Base-by-base conservation (phyloP, 768 basidiomycete species). In the Lentinus brumalis region DNA sequence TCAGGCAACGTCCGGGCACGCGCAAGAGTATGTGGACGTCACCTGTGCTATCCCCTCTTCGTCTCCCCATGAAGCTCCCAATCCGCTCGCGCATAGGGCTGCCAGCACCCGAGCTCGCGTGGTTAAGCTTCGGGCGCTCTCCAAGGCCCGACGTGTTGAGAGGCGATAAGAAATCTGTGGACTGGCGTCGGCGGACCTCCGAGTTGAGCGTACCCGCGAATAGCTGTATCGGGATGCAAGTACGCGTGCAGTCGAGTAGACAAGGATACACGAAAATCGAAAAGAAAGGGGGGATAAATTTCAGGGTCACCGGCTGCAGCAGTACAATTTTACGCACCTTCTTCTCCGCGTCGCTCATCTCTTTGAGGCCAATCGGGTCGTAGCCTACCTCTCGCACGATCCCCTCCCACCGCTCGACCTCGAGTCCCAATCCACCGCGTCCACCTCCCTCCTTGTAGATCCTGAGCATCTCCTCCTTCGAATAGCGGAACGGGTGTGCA, bases 341-440 rank as follows among this genome's bases (percentile, higher is more conserved):
- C 79, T 88, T 93, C 80, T 96, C 94, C 21, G 78, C 77, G 54
- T 94, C 92, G 59, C 78, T 79, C 84, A 92, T 84, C 70, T 96
- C 95, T 65, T 87, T 88, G 67, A 94, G 69, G 42, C 85, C 83
- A 39, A 88, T 75, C 16, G 95, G 95, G 59, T 92, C 90, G 45
- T 71, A 81, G 31, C 83, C 86, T 26, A 81, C 76, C 70, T 94
- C 92, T 60, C 88, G 86, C 29, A 94, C 91, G 66, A 96, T 87
- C 57, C 93, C 93, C 60, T 94, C 90, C 89, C 91, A 93, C 63
- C 89, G 81, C 74, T 94, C 93, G 14, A 94, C 92, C 75, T 94
- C 93, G 44, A 93, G 77, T 46, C 89, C 91, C 38, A 95, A 81
- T 47, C 86, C 86, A 63, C 86, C 83, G 67, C 81, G 86, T 41